phyloP scores from a whole-genome alignment of 2,329 filamentous ascomycete genomes.

The Aureobasidium sp. region DNA sequence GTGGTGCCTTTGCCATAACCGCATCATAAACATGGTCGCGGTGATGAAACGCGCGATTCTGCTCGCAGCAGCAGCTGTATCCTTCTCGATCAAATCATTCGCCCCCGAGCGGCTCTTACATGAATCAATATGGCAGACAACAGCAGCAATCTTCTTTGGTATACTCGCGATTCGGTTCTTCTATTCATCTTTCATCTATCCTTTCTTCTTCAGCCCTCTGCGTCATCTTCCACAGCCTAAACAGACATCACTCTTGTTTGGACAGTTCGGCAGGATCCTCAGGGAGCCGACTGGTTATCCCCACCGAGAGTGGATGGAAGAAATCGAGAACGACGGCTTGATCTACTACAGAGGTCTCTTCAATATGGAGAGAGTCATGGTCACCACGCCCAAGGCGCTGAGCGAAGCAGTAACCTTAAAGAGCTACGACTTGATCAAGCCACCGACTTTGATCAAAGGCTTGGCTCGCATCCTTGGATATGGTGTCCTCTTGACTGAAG shows the following conservation, averaged over 20 bases:
- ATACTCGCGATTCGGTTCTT: neutral
- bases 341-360: constrained; percentile 35
- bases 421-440: constrained; percentile 50
- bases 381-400: constrained; percentile 36
- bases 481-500: constrained; percentile 46
- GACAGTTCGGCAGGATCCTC: constrained; percentile 32
- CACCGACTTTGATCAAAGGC: constrained; percentile 35
- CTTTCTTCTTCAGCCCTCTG: constrained; percentile 34
- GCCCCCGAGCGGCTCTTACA: neutral
- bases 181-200: constrained; percentile 25
- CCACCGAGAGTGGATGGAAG: constrained; percentile 7
- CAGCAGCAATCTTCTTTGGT: neutral
- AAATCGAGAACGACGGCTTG: constrained; percentile 25
- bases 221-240: constrained; percentile 33
- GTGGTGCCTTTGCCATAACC: neutral
- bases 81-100: neutral
- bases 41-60: constrained; percentile 1
- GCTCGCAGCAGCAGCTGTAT: neutral
- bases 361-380: constrained; percentile 31
- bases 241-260: constrained; percentile 27
- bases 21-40: neutral
- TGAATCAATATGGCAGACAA: constrained; percentile 5
- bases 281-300: constrained; percentile 27
- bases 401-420: constrained; percentile 48
- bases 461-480: constrained; percentile 44